Percentiles rank a stretch among this genome's conserved stretches.
These are phyloP conservation scores for Stentor roeselii DNA, from an alignment of 73 alveolate genomes.

Conservation along the genomic window DNA sequence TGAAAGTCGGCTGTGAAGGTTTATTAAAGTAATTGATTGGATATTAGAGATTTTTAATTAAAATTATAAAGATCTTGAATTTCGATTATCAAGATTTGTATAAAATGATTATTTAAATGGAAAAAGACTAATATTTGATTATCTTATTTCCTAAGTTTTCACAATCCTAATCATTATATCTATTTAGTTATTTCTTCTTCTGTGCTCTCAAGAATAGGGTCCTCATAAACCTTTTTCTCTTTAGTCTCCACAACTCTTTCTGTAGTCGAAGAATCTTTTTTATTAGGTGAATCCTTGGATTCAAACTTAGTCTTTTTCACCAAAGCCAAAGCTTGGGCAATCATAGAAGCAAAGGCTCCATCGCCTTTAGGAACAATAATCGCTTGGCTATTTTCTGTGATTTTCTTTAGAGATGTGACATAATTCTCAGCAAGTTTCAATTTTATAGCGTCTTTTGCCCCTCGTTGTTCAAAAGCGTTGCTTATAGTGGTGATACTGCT, in stretches of 20 bases:
- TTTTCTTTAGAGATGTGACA: constrained; percentile 40
- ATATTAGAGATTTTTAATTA: too few species aligned
- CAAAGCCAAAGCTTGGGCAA: constrained; percentile 19
- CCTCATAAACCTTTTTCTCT: too few species aligned
- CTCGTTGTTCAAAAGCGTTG: constrained; percentile 36
- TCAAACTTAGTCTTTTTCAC: not conserved
- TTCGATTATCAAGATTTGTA: too few species aligned
- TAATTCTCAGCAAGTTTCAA: constrained; percentile 61
- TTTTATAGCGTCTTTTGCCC: constrained; percentile 67
- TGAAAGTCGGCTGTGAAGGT: too few species aligned
- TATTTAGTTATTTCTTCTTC: too few species aligned
- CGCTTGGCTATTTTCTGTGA: constrained; percentile 48
- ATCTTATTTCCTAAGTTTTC: too few species aligned
- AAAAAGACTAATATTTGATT: too few species aligned
- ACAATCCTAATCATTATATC: too few species aligned
- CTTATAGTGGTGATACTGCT: constrained; percentile 46
- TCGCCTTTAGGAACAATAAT: constrained; percentile 20
- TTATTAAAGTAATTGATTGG: too few species aligned
- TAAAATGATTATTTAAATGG: too few species aligned
- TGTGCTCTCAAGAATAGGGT: not conserved
- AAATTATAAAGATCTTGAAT: too few species aligned
- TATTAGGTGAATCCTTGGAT: not conserved
- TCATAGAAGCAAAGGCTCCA: constrained; percentile 7
- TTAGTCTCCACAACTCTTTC: not conserved
- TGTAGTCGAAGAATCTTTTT: not conserved